These are phyloP conservation scores for Emmonsiellopsis sp. DNA, from an alignment of 2,329 filamentous ascomycete species.

Conservation along the genomic window DNA sequence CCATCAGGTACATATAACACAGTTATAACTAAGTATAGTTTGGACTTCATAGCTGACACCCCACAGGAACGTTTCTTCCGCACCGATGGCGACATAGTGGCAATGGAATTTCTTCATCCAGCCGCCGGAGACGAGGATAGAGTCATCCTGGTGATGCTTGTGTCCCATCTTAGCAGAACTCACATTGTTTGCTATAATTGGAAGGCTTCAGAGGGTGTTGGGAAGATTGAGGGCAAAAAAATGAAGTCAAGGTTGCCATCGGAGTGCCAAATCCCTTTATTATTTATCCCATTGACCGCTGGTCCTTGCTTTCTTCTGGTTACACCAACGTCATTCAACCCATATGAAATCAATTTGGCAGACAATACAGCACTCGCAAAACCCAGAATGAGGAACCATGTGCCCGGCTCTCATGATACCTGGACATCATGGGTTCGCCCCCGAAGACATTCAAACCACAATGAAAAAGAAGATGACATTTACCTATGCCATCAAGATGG, in stretches of 20 bases:
- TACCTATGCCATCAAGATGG: conserved; percentile 88
- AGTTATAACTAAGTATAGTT: conserved; percentile 4
- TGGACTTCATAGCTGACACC: conserved; percentile 3
- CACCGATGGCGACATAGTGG: conserved; percentile 67
- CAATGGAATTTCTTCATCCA: conserved; percentile 78
- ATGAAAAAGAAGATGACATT: conserved; percentile 62
- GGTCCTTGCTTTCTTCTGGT: conserved; percentile 63
- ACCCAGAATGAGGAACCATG: neutral
- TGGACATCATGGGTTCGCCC: conserved; percentile 85
- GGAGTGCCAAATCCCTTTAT: conserved; percentile 50
- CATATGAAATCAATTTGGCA: neutral
- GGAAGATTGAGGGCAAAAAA: conserved; percentile 19
- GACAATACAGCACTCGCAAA: neutral
- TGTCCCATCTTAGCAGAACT: conserved; percentile 36
- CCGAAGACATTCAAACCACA: conserved; percentile 55
- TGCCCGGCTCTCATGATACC: conserved; percentile 22
- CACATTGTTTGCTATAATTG: conserved; percentile 45
- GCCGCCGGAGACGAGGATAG: conserved; percentile 55
- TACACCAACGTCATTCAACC: conserved; percentile 49
- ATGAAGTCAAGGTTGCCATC: conserved; percentile 23
- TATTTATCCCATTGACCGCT: conserved; percentile 64
- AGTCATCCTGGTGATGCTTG: conserved; percentile 65
- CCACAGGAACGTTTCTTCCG: conserved; percentile 38
- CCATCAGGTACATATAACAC: conserved; percentile 37
- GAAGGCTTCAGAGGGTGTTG: conserved; percentile 36